phyloP scores from a whole-genome alignment of 805 yeast genomes.

The Blastobotrys terrestris region DNA sequence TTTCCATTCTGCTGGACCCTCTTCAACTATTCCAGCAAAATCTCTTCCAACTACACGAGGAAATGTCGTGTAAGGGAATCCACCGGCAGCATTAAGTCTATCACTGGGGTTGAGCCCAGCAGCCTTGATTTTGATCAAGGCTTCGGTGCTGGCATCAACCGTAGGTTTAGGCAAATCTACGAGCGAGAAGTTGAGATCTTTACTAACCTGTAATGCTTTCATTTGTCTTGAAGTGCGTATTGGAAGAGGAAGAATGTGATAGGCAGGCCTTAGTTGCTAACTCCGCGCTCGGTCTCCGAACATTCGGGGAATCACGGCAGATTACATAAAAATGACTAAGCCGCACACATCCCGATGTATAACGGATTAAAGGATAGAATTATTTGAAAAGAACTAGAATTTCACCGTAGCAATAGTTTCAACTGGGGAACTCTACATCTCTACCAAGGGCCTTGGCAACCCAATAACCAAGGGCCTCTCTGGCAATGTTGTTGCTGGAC shows the following conservation, averaged over 20 bases:
- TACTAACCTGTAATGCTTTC: background rate
- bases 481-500: slow-evolving; percentile 10
- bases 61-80: slow-evolving; percentile 6
- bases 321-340: background rate
- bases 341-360: background rate
- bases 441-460: slow-evolving; percentile 9
- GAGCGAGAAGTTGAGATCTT: background rate
- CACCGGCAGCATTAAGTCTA: slow-evolving; percentile 2
- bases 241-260: too few species aligned
- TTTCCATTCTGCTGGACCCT: background rate
- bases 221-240: background rate
- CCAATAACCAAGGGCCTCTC: slow-evolving; percentile 10
- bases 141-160: background rate
- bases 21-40: slow-evolving; percentile 4
- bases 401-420: too few species aligned
- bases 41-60: slow-evolving; percentile 9
- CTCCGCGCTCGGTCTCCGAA: background rate
- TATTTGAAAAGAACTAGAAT: too few species aligned
- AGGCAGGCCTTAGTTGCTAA: background rate
- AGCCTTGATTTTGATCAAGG: slow-evolving; percentile 1
- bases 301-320: too few species aligned
- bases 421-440: slow-evolving; percentile 2
- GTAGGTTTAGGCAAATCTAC: background rate
- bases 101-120: slow-evolving; percentile 9
- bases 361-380: too few species aligned